These are phyloP conservation scores for Talaromyces sp. DNA, from an alignment of 2,329 filamentous ascomycete genomes.

Conservation along the genomic window DNA sequence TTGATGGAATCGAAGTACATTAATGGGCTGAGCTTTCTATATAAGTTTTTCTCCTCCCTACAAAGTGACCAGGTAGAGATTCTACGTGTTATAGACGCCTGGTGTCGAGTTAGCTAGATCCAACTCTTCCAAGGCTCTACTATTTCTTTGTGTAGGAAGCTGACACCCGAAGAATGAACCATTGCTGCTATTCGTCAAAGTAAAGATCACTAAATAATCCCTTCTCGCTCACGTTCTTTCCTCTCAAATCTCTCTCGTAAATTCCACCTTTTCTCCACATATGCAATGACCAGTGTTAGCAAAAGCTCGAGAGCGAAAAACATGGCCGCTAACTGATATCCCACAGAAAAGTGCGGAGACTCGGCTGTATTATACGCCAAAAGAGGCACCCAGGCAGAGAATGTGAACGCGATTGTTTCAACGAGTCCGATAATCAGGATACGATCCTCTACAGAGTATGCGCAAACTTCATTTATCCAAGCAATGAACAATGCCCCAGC, in stretches of 20 bases:
- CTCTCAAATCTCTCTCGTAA: background rate
- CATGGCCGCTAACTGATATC: slow-evolving; percentile 31
- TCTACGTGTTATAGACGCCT: too few relatives aligned
- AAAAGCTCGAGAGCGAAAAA: slow-evolving; percentile 30
- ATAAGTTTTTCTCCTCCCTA: too few relatives aligned
- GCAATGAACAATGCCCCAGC: slow-evolving; percentile 12
- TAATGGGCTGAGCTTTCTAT: too few relatives aligned
- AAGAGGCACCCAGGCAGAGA: slow-evolving; percentile 43
- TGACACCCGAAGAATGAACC: background rate
- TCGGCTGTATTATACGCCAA: slow-evolving; percentile 33
- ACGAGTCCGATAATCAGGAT: slow-evolving; percentile 49
- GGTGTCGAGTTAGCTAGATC: too few relatives aligned
- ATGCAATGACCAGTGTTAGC: slow-evolving; percentile 4
- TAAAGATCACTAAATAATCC: background rate
- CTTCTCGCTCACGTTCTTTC: background rate
- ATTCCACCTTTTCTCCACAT: slow-evolving; percentile 6
- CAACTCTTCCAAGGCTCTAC: too few relatives aligned
- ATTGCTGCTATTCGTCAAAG: background rate
- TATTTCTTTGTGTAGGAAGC: too few relatives aligned
- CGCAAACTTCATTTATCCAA: slow-evolving; percentile 47
- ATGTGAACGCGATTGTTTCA: slow-evolving; percentile 42
- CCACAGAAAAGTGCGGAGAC: slow-evolving; percentile 38
- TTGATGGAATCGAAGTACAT: too few relatives aligned
- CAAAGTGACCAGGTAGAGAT: too few relatives aligned
- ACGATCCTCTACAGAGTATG: slow-evolving; percentile 45